Evolutionary conservation across 306 rosid genomes (phyloP).

Genomic region (Lablab purpureus): DNA sequence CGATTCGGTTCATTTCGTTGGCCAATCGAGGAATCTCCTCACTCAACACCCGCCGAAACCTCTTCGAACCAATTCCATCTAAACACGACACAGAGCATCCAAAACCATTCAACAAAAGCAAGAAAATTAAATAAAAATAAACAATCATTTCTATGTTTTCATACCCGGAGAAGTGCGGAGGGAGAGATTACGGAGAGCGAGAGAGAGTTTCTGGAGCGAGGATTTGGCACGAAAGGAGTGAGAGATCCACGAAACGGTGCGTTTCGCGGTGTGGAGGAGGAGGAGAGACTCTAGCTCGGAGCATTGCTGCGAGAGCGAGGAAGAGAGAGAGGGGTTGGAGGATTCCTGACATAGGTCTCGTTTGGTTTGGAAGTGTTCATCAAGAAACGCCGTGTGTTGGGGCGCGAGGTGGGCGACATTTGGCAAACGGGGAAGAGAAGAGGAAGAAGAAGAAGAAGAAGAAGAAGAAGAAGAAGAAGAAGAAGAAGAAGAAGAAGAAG

Average conservation of each 20-base stretch:
- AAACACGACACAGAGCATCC: not conserved
- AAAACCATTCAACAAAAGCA: not conserved
- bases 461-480: no score
- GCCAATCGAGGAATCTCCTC: constrained; percentile 67
- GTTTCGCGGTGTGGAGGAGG: constrained; percentile 46
- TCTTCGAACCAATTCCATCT: constrained; percentile 66
- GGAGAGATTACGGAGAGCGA: constrained; percentile 59
- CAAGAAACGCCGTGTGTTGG: constrained; percentile 58
- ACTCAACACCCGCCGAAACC: constrained; percentile 49
- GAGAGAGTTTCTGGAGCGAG: constrained; percentile 48
- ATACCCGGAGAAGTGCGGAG: constrained; percentile 60
- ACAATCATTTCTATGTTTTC: not conserved
- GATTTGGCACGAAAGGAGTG: constrained; percentile 58
- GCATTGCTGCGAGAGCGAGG: constrained; percentile 51
- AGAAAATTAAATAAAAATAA: not conserved
- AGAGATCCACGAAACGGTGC: constrained; percentile 67
- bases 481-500: not conserved
- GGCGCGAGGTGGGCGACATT: constrained; percentile 51
- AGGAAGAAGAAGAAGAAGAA: no score
- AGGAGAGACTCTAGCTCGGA: constrained; percentile 53
- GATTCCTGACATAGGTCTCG: constrained; percentile 51
- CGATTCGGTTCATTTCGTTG: constrained; percentile 56
- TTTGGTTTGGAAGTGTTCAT: constrained; percentile 56
- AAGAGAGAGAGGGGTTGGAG: constrained; percentile 42
- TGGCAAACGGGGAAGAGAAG: constrained; percentile 50